Conservation (phyloP, 2,329 filamentous ascomycete genomes). For the Lachnellula hyalina region DNA sequence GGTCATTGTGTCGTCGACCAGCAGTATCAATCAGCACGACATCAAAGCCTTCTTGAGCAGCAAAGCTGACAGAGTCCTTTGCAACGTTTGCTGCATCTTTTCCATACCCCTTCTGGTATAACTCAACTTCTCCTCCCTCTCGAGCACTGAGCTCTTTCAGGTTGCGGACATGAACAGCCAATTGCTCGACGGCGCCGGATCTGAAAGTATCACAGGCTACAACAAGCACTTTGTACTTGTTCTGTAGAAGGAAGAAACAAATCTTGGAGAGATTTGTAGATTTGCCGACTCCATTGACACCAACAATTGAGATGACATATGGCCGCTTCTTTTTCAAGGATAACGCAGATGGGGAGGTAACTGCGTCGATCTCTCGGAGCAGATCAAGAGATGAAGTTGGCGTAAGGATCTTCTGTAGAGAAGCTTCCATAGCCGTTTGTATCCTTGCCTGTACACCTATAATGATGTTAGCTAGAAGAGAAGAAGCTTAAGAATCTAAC, state of each 20-base stretch:
- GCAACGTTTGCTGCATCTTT: slow-evolving; percentile 96
- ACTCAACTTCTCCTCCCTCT: slow-evolving; percentile 78
- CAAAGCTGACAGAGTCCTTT: slow-evolving; percentile 84
- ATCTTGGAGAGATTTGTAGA: slow-evolving; percentile 98
- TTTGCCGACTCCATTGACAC: slow-evolving; percentile 97
- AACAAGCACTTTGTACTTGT: slow-evolving; percentile 92
- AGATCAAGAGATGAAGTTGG: slow-evolving; percentile 93
- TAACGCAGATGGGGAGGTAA: slow-evolving; percentile 61
- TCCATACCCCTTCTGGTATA: slow-evolving; percentile 96
- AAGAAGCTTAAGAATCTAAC: slow-evolving; percentile 17
- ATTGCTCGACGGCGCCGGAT: slow-evolving; percentile 92
- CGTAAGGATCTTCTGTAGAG: slow-evolving; percentile 89
- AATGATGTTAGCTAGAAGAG: slow-evolving; percentile 21
- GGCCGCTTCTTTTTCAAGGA: slow-evolving; percentile 65
- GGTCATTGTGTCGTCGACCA: slow-evolving; percentile 89
- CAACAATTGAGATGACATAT: slow-evolving; percentile 97
- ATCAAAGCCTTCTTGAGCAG: slow-evolving; percentile 70
- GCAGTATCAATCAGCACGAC: slow-evolving; percentile 97
- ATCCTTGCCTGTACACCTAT: slow-evolving; percentile 73
- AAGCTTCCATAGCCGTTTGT: slow-evolving; percentile 82
- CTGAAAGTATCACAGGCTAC: slow-evolving; percentile 96
- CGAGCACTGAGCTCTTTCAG: slow-evolving; percentile 81
- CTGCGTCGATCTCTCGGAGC: slow-evolving; percentile 82
- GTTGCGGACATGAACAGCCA: slow-evolving; percentile 91
- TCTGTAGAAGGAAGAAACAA: slow-evolving; percentile 95